Evolutionary conservation across 345 rosid species (phyloP).

Genomic region (Raphanus raphanistrum): DNA sequence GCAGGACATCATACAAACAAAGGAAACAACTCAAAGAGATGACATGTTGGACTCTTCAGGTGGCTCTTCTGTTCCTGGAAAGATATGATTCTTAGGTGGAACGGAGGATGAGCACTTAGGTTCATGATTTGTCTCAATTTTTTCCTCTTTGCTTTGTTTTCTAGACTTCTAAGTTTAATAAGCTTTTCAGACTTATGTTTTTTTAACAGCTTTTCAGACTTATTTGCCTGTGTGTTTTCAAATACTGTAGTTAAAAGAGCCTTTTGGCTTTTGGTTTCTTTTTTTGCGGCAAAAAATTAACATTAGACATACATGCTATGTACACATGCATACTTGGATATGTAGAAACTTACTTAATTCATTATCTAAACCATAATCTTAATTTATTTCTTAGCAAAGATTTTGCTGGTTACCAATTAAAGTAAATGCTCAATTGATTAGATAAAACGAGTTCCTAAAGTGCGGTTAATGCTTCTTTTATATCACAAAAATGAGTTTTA

Average conservation of each 20-base stretch:
- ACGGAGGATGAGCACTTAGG: not conserved
- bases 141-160: not conserved
- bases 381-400: too few relatives aligned
- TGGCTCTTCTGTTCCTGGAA: not conserved
- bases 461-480: too few relatives aligned
- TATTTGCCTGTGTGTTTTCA: not conserved
- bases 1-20: constrained; percentile 7
- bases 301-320: too few relatives aligned
- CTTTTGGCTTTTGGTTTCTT: not conserved
- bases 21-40: not conserved
- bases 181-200: not conserved
- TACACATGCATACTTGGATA: too few relatives aligned
- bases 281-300: too few relatives aligned
- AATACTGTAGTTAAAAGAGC: not conserved
- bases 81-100: not conserved
- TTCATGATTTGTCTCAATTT: not conserved
- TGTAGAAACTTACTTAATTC: too few relatives aligned
- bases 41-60: not conserved
- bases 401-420: too few relatives aligned
- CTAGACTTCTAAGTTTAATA: not conserved
- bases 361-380: too few relatives aligned
- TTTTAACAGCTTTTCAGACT: too few relatives aligned
- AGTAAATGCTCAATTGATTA: too few relatives aligned
- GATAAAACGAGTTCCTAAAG: too few relatives aligned
- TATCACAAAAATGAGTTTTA: too few relatives aligned